Conservation (phyloP, 768 basidiomycete species). For the Pleurotus platypus region DNA sequence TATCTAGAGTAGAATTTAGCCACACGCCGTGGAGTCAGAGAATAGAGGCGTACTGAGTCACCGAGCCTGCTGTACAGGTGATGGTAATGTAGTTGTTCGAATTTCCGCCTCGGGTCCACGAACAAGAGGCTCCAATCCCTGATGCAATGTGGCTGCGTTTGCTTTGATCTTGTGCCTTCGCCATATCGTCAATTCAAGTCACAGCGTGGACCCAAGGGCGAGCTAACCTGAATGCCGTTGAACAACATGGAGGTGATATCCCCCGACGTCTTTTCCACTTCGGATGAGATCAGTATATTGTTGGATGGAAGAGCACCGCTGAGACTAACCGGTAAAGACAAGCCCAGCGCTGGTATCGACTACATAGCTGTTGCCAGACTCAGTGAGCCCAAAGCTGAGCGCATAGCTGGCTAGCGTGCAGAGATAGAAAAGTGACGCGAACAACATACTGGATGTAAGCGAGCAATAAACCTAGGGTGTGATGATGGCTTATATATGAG, state of each 20-base stretch:
- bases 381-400: conserved; percentile 24
- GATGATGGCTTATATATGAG: not conserved
- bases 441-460: not conserved
- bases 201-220: not conserved
- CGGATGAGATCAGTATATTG: not conserved
- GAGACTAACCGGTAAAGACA: conserved; percentile 27
- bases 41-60: conserved; percentile 23
- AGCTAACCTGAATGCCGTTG: conserved; percentile 27
- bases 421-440: not conserved
- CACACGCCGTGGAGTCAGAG: too few relatives aligned
- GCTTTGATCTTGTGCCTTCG: conserved; percentile 24
- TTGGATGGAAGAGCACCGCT: not conserved
- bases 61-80: conserved; percentile 29
- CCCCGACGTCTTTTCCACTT: conserved; percentile 27
- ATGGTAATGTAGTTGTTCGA: conserved; percentile 32
- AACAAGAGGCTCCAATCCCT: conserved; percentile 29
- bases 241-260: conserved; percentile 32
- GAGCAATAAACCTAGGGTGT: too few relatives aligned
- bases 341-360: conserved; percentile 29
- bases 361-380: conserved; percentile 25
- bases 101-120: conserved; percentile 23
- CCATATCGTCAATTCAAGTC: not conserved
- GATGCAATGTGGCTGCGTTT: conserved; percentile 29
- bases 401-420: not conserved
- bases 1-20: conserved; percentile 14